These are phyloP conservation scores for Suhomyces emberorum DNA, from an alignment of 805 yeast genomes.

Conservation along the genomic window DNA sequence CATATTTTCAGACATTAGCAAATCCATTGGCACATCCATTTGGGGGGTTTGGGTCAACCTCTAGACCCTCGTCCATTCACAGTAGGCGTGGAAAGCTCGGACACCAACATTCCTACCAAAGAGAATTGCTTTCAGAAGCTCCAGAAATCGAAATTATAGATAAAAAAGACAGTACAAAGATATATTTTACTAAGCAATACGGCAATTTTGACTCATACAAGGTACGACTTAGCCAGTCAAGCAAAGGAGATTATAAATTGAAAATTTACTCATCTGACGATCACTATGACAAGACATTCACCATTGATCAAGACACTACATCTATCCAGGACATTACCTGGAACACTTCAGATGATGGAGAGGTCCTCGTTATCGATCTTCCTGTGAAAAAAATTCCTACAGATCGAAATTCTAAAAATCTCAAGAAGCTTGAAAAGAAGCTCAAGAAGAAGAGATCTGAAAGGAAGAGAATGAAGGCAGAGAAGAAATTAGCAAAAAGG, in stretches of 20 bases:
- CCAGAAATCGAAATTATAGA: slow-evolving; percentile 15
- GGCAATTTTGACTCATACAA: slow-evolving; percentile 20
- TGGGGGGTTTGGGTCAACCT: too few species aligned
- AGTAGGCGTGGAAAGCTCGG: too few species aligned
- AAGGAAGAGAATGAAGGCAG: not conserved
- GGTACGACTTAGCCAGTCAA: slow-evolving; percentile 14
- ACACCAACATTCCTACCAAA: too few species aligned
- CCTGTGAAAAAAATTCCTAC: too few species aligned
- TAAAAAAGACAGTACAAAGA: slow-evolving; percentile 14
- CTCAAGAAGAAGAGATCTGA: not conserved
- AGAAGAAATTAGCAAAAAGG: not conserved
- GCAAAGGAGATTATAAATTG: slow-evolving; percentile 13
- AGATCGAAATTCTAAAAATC: too few species aligned
- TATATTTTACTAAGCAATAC: slow-evolving; percentile 16
- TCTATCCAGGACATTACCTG: slow-evolving; percentile 15
- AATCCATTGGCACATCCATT: too few species aligned
- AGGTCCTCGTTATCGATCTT: slow-evolving; percentile 16
- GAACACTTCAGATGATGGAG: slow-evolving; percentile 13
- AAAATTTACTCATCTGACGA: slow-evolving; percentile 17
- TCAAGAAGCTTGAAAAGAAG: slow-evolving; percentile 1
- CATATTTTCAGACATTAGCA: too few species aligned
- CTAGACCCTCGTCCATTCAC: too few species aligned
- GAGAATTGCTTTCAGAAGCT: too few species aligned
- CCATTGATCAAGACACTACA: slow-evolving; percentile 12
- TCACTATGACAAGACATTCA: slow-evolving; percentile 16